These are phyloP conservation scores for Arthromyces matolae DNA, from an alignment of 768 basidiomycete genomes.

Conservation along the genomic window DNA sequence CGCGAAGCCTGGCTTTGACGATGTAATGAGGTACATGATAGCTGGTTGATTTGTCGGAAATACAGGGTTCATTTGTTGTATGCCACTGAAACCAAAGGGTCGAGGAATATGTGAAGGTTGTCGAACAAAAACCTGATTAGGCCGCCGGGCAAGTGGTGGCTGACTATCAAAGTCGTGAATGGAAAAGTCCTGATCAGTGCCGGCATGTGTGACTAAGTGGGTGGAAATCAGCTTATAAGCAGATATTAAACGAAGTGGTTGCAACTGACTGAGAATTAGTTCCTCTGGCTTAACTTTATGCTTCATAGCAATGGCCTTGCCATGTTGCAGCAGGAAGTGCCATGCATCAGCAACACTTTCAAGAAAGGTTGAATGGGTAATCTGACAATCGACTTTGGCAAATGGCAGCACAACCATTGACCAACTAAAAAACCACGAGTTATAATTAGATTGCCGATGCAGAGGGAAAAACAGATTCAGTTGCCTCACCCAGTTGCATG, in stretches of 20 bases:
- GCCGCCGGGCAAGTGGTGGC: constrained; percentile 11
- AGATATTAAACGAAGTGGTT: background rate
- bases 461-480: background rate
- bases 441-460: background rate
- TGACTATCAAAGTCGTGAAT: constrained; percentile 29
- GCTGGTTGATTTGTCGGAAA: constrained; percentile 29
- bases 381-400: constrained; percentile 34
- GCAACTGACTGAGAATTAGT: constrained; percentile 36
- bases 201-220: constrained; percentile 43
- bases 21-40: constrained; percentile 42
- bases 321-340: constrained; percentile 33
- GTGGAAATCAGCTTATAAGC: background rate
- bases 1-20: constrained; percentile 25
- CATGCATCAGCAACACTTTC: constrained; percentile 33
- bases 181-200: constrained; percentile 38
- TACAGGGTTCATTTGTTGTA: too few relatives aligned
- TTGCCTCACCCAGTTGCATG: constrained; percentile 29
- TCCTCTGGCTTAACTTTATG: constrained; percentile 37
- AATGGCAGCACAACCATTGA: constrained; percentile 37
- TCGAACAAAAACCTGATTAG: constrained; percentile 11
- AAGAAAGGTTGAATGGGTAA: constrained; percentile 29
- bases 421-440: constrained; percentile 43
- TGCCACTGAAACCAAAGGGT: constrained; percentile 9
- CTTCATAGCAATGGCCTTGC: constrained; percentile 25
- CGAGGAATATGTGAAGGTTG: constrained; percentile 12